Conservation (phyloP, 139 green algal species). For the Ettlia oleoabundans region DNA sequence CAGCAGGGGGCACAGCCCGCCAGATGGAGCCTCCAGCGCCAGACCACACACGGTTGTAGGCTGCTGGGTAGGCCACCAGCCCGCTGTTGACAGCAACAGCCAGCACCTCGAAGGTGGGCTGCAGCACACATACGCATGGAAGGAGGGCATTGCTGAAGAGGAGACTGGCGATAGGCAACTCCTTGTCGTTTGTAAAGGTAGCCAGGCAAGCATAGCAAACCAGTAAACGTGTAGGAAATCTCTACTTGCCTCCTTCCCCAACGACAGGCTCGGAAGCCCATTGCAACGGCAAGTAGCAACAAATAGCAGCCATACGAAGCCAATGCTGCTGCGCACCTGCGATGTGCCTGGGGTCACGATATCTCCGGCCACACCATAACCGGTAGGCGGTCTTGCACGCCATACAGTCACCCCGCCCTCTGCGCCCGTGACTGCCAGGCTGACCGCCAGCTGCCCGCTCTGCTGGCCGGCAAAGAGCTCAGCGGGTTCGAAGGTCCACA, state of each 20-base stretch:
- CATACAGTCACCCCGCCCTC: conserved; percentile 79
- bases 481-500: conserved; percentile 66
- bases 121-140: not conserved
- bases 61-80: conserved; percentile 68
- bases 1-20: conserved; percentile 70
- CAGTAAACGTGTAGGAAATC: too few relatives aligned
- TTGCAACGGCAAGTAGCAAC: too few relatives aligned
- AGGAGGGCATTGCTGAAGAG: not conserved
- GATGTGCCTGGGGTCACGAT: conserved; percentile 61
- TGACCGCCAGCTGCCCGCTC: conserved; percentile 9
- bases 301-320: not conserved
- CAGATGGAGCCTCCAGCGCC: conserved; percentile 58
- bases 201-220: too few relatives aligned
- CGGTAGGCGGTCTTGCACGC: conserved; percentile 73
- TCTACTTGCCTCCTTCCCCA: too few relatives aligned
- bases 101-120: conserved; percentile 71
- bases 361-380: conserved; percentile 83
- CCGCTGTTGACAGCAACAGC: conserved; percentile 83
- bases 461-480: not conserved
- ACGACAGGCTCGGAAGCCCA: too few relatives aligned
- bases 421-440: conserved; percentile 43
- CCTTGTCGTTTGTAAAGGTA: too few relatives aligned
- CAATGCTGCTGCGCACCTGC: not conserved
- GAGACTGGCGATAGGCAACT: too few relatives aligned
- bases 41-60: conserved; percentile 61